Conservation (phyloP, 352 stramenopile species). For the Phytophthora meadii region DNA sequence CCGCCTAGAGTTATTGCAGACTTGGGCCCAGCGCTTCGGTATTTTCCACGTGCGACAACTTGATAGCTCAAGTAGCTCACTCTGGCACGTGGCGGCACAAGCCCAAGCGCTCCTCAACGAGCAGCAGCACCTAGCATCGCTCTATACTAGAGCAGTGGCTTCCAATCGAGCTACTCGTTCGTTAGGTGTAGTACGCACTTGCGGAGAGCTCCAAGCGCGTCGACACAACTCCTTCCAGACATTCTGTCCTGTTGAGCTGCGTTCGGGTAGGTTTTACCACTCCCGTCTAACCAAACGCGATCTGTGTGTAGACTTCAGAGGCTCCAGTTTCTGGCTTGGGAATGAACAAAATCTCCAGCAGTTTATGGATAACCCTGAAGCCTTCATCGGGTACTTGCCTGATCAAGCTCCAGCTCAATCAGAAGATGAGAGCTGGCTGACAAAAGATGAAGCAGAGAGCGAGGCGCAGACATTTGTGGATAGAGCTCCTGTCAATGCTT, state of each 20-base stretch:
- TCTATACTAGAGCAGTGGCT: constrained; percentile 20
- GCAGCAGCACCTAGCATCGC: constrained; percentile 44
- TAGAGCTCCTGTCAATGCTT: constrained; percentile 59
- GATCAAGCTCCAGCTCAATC: constrained; percentile 12
- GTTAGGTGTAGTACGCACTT: constrained; percentile 41
- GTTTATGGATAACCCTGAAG: constrained; percentile 41
- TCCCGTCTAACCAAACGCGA: constrained; percentile 37
- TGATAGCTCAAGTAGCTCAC: constrained; percentile 41
- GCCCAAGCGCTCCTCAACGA: constrained; percentile 36
- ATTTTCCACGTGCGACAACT: constrained; percentile 58
- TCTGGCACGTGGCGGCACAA: constrained; percentile 52
- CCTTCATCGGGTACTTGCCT: constrained; percentile 41
- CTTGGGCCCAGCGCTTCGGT: constrained; percentile 56
- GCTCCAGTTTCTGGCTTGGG: constrained; percentile 51
- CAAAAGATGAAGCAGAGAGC: constrained; percentile 34
- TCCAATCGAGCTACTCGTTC: constrained; percentile 24
- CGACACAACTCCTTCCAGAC: constrained; percentile 46
- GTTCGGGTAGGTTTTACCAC: constrained; percentile 37
- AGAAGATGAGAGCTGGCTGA: constrained; percentile 21
- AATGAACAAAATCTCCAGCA: constrained; percentile 39
- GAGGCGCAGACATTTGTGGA: constrained; percentile 41
- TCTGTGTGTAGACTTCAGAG: constrained; percentile 53
- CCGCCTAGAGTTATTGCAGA: constrained; percentile 54
- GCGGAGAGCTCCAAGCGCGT: constrained; percentile 31
- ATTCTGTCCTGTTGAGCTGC: constrained; percentile 74